Conservation (phyloP, 768 basidiomycete species). For the Sutorius australiensis region DNA sequence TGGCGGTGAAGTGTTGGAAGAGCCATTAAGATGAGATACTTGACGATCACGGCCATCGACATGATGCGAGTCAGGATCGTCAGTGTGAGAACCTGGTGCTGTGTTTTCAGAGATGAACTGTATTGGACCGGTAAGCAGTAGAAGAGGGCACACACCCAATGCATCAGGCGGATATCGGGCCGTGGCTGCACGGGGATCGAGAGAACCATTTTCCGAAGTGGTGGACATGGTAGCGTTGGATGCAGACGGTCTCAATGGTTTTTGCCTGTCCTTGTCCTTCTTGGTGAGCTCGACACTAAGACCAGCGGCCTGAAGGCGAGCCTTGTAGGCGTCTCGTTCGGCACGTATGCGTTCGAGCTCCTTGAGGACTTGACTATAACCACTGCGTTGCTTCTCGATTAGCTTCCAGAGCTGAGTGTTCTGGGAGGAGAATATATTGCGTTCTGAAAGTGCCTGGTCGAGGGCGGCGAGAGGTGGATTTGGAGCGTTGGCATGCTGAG, state of each 20-base stretch:
- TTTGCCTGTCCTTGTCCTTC: conserved; percentile 28
- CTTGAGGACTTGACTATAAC: conserved; percentile 76
- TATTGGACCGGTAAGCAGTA: not conserved
- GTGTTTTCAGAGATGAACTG: not conserved
- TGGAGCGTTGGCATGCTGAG: conserved; percentile 46
- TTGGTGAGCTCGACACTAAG: conserved; percentile 38
- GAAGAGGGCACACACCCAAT: conserved; percentile 26
- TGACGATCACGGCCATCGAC: conserved; percentile 7
- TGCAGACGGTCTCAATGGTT: conserved; percentile 14
- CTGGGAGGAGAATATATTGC: conserved; percentile 76
- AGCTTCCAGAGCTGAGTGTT: conserved; percentile 94
- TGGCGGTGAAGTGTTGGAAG: not conserved
- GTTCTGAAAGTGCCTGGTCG: conserved; percentile 72
- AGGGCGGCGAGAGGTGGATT: conserved; percentile 61
- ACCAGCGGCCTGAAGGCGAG: conserved; percentile 31
- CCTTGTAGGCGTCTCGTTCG: conserved; percentile 66
- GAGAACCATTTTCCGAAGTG: conserved; percentile 11
- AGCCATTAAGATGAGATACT: not conserved
- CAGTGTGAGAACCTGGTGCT: conserved; percentile 8
- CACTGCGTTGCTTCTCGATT: conserved; percentile 84
- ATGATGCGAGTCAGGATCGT: conserved; percentile 22
- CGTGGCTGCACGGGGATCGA: conserved; percentile 26
- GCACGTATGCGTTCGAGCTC: conserved; percentile 80
- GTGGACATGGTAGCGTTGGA: conserved; percentile 24
- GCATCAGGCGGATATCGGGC: conserved; percentile 32